These are phyloP conservation scores for Clarireedia monteithiana DNA, from an alignment of 2,329 filamentous ascomycete genomes.

Conservation along the genomic window DNA sequence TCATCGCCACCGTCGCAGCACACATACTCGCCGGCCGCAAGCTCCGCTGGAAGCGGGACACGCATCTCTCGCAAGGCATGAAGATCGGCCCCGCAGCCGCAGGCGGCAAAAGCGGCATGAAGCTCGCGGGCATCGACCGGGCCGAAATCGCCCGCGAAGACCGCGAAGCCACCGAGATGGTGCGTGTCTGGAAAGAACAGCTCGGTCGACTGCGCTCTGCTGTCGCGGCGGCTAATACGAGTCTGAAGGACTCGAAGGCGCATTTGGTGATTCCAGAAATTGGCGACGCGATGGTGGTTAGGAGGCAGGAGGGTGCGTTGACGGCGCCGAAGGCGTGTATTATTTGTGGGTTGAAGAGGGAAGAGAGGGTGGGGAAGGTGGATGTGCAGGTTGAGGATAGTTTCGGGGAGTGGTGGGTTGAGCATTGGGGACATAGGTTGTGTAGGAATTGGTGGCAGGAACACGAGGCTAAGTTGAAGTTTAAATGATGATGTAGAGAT, in stretches of 20 bases:
- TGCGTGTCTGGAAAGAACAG: slow-evolving; percentile 66
- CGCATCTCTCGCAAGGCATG: slow-evolving; percentile 78
- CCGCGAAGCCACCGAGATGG: slow-evolving; percentile 71
- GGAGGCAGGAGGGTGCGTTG: slow-evolving; percentile 63
- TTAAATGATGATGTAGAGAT: too few relatives aligned
- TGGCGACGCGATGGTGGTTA: slow-evolving; percentile 58
- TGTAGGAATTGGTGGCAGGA: slow-evolving; percentile 83
- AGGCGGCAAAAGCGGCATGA: slow-evolving; percentile 80
- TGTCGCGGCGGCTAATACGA: slow-evolving; percentile 55
- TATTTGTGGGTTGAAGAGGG: slow-evolving; percentile 79
- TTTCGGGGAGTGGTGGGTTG: slow-evolving; percentile 95
- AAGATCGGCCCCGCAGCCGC: slow-evolving; percentile 66
- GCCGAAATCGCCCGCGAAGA: slow-evolving; percentile 76
- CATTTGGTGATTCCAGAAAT: slow-evolving; percentile 58
- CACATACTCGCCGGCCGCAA: slow-evolving; percentile 79
- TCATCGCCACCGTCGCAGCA: slow-evolving; percentile 60
- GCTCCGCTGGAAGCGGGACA: slow-evolving; percentile 84
- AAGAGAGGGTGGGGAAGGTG: slow-evolving; percentile 71
- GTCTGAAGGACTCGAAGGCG: slow-evolving; percentile 20
- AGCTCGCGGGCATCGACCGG: slow-evolving; percentile 78
- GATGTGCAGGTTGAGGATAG: slow-evolving; percentile 71
- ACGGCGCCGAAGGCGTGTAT: slow-evolving; percentile 70
- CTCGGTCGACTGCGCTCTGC: slow-evolving; percentile 68
- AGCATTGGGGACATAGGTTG: slow-evolving; percentile 74
- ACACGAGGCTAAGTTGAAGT: slow-evolving; percentile 59